Evolutionary conservation across 768 basidiomycete species (phyloP).

Genomic region (Podaxis sp.): DNA sequence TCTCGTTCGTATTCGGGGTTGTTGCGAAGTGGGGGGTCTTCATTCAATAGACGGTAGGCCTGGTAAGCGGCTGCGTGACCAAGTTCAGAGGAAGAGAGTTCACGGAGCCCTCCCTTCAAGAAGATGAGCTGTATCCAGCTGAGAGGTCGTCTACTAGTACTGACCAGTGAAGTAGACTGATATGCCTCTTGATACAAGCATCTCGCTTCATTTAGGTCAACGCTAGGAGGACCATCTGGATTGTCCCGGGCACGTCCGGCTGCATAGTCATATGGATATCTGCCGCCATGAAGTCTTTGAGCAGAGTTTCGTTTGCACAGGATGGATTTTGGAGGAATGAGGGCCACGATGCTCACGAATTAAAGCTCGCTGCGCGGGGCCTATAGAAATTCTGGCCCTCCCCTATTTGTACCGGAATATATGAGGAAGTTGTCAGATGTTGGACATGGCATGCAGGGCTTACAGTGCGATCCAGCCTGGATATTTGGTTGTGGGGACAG

Average conservation of each 20-base stretch:
- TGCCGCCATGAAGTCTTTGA: slow-evolving; percentile 33
- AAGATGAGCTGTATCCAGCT: neutral
- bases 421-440: neutral
- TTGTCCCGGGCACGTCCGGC: slow-evolving; percentile 39
- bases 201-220: slow-evolving; percentile 55
- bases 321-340: slow-evolving; percentile 7
- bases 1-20: slow-evolving; percentile 62
- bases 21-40: slow-evolving; percentile 50
- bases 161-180: slow-evolving; percentile 43
- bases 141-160: slow-evolving; percentile 15
- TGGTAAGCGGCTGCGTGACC: slow-evolving; percentile 79
- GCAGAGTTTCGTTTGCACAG: slow-evolving; percentile 10
- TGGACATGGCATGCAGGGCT: slow-evolving; percentile 20
- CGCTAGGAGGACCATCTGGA: slow-evolving; percentile 32
- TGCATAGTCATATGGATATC: slow-evolving; percentile 54
- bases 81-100: slow-evolving; percentile 54
- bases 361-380: slow-evolving; percentile 52
- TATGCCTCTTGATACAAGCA: slow-evolving; percentile 67
- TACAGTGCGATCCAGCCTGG: slow-evolving; percentile 52
- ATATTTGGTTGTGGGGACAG: slow-evolving; percentile 37
- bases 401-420: slow-evolving; percentile 37
- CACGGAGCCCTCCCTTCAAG: slow-evolving; percentile 35
- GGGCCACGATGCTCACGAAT: slow-evolving; percentile 43
- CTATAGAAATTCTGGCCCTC: slow-evolving; percentile 58
- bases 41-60: slow-evolving; percentile 64